Base-by-base conservation (phyloP, 2,329 filamentous ascomycete species). In the Alternaria burnsii region DNA sequence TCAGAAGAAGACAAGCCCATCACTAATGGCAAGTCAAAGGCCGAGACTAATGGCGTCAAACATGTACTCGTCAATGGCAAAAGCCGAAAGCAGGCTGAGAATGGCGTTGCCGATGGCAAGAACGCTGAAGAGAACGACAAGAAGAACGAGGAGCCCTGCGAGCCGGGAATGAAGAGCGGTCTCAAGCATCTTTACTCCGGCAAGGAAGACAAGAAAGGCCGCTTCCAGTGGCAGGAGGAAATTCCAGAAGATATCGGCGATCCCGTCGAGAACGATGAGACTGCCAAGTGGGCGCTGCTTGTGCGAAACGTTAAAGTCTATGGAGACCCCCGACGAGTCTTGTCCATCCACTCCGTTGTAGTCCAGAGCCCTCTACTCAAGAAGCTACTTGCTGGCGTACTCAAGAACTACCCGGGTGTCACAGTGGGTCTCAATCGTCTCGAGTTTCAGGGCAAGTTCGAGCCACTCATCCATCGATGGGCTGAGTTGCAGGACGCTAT, bases 391-490 rank as follows among this genome's bases (percentile, higher is more conserved):
- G 79, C 79, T 8, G 79, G 82, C 4, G 82, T 90, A 8, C 80
- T 91, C 14, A 80, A 82, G 3, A 84, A 81, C 16, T 90, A 90
- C 59, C 85, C 86, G 0, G 88, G 88, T 1, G 81, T 91, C 32
- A 86, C 87, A 1, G 84, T 85, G 28, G 83, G 82, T n/a, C 79
- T 91, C 12, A 82, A 87, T n/a, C 84, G 87, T 1, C 80, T 91
- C 1, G 86, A 86, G 58, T 89, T 92, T 61, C 74, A 78, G 10
- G 84, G 83, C 0, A 87, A 86, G 0, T 91, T 91, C 61, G 81
- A 86, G 67, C 86, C 87, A 0, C 86, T 92, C 50, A 86, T 91
- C 41, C 88, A 92, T 74, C 84, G 89, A 32, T 91, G 88, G 88
- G 78, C 72, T 0, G 73, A 78, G 46, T 67, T 82, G n/a, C 66